phyloP scores from a whole-genome alignment of 225 moss, liverwort and hornwort genomes.

The Sphagnum contortum region DNA sequence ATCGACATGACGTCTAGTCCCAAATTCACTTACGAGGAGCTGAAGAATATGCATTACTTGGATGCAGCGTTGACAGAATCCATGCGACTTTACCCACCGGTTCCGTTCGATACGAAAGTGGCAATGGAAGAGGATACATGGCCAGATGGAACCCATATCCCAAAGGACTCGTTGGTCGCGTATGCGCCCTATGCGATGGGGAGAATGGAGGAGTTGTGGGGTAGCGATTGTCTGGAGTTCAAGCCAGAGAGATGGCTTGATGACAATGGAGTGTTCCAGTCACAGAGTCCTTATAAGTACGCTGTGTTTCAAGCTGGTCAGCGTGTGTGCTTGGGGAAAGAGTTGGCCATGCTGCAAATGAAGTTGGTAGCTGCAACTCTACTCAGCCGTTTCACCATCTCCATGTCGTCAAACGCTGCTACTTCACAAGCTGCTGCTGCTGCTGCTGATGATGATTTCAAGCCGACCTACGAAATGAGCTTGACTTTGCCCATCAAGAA shows the following conservation, averaged over 20 bases:
- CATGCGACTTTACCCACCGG: too few relatives aligned
- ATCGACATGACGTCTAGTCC: too few relatives aligned
- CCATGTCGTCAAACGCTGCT: too few relatives aligned
- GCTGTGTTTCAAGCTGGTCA: conserved; percentile 10
- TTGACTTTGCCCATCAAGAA: too few relatives aligned
- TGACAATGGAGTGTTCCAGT: not conserved
- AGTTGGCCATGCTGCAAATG: conserved; percentile 35
- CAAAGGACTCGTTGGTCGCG: not conserved
- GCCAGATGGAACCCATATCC: not conserved
- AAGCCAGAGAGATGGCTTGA: conserved; percentile 6
- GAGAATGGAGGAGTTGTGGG: conserved; percentile 1
- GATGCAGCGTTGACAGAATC: too few relatives aligned
- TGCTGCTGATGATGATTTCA: too few relatives aligned
- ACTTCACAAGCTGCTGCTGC: too few relatives aligned
- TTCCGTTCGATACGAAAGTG: not conserved
- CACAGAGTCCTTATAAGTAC: conserved; percentile 1
- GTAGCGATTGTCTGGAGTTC: conserved; percentile 1
- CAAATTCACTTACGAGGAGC: too few relatives aligned
- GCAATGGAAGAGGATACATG: conserved; percentile 1
- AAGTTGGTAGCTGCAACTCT: conserved; percentile 8
- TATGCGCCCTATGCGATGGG: conserved; percentile 6
- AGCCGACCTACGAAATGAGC: too few relatives aligned
- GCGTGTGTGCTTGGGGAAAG: conserved; percentile 36
- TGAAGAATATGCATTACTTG: too few relatives aligned
- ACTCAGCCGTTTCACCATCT: too few relatives aligned